phyloP scores from a whole-genome alignment of 768 basidiomycete genomes.

The Rubroboletus satanas region DNA sequence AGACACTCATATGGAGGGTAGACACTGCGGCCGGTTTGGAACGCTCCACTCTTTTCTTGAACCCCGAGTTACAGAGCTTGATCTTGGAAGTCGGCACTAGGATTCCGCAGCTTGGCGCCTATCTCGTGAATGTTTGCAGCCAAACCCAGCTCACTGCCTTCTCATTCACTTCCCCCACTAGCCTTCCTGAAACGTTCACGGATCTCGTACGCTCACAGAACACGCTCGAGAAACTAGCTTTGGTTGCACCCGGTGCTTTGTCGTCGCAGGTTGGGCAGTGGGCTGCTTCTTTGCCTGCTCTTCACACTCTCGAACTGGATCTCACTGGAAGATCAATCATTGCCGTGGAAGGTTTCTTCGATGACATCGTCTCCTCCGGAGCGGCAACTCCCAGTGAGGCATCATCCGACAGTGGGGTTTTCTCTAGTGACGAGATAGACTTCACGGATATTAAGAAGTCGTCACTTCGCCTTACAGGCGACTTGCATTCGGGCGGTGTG shows the following conservation, averaged over 20 bases:
- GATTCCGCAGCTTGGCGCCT: constrained; percentile 54
- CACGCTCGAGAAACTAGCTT: constrained; percentile 54
- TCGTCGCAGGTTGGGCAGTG: constrained; percentile 69
- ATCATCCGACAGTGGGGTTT: constrained; percentile 73
- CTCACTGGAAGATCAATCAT: constrained; percentile 62
- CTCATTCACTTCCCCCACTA: constrained; percentile 65
- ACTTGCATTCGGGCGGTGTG: constrained; percentile 50
- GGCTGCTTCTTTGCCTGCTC: constrained; percentile 58
- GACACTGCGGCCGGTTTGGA: constrained; percentile 65
- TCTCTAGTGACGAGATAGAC: constrained; percentile 74
- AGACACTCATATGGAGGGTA: constrained; percentile 67
- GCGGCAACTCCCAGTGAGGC: constrained; percentile 65
- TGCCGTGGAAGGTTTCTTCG: constrained; percentile 79
- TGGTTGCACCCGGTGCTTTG: constrained; percentile 74
- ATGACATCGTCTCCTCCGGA: constrained; percentile 66
- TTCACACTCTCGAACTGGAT: constrained; percentile 67
- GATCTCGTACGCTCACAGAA: constrained; percentile 59
- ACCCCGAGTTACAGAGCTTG: constrained; percentile 56
- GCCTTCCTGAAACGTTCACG: constrained; percentile 68
- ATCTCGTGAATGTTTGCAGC: constrained; percentile 62
- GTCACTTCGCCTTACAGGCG: constrained; percentile 58
- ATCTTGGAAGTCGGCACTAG: constrained; percentile 58
- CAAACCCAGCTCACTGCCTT: constrained; percentile 63
- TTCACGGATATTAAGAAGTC: constrained; percentile 74
- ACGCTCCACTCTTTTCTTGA: constrained; percentile 60